phyloP scores from a whole-genome alignment of 306 rosid genomes.

The Rubus parviflorus region DNA sequence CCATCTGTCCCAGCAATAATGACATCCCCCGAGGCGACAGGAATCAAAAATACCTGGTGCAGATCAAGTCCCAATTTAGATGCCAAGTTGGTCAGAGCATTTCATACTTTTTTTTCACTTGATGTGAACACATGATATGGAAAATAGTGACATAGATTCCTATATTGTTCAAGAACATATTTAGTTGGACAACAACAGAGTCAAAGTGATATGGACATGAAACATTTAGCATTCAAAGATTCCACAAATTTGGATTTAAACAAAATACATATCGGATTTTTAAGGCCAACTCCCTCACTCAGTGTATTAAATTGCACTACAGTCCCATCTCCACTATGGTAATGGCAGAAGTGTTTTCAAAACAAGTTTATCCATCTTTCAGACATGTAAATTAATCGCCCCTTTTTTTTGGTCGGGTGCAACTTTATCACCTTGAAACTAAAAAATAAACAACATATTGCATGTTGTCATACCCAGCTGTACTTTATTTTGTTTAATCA shows the following conservation, averaged over 20 bases:
- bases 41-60: conserved; percentile 57
- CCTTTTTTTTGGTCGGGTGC: neutral
- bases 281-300: neutral
- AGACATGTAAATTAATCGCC: neutral
- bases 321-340: neutral
- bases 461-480: neutral
- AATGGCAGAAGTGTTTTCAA: neutral
- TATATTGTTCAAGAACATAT: neutral
- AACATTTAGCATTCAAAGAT: neutral
- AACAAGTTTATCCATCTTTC: neutral
- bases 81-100: neutral
- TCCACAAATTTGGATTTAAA: neutral
- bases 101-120: neutral
- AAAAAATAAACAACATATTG: neutral
- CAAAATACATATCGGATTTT: neutral
- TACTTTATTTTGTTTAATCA: neutral
- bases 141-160: neutral
- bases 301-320: neutral
- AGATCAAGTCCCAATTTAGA: conserved; percentile 14
- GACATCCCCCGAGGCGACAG: conserved; percentile 68
- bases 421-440: neutral
- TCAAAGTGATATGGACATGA: neutral
- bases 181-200: neutral
- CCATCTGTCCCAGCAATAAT: conserved; percentile 89
- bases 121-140: neutral